A percentile compares a stretch with the other conserved stretches of the same genome.
Conservation (phyloP, 257 asterid species). For the Voacanga thouarsii region DNA sequence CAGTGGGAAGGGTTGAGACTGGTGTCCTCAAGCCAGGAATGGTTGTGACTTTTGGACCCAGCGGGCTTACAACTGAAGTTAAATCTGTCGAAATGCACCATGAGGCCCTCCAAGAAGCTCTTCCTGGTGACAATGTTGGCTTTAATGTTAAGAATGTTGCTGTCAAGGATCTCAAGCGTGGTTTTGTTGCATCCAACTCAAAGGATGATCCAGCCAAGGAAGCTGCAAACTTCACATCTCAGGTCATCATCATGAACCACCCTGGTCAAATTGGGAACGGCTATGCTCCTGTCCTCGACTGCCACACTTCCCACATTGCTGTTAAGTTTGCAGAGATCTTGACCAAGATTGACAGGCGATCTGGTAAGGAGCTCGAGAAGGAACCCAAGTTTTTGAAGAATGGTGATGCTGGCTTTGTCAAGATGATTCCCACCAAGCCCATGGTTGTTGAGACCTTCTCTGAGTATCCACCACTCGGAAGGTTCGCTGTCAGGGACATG, state of each 20-base stretch:
- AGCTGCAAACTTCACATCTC: conserved; percentile 31
- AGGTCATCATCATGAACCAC: conserved; percentile 67
- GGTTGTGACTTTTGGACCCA: conserved; percentile 31
- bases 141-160: conserved; percentile 63
- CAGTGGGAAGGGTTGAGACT: conserved; percentile 34
- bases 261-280: conserved; percentile 70
- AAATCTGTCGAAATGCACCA: conserved; percentile 53
- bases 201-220: conserved; percentile 46
- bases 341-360: conserved; percentile 32
- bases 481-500: conserved; percentile 41
- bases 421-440: conserved; percentile 37
- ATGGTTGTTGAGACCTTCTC: conserved; percentile 39
- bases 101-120: conserved; percentile 41
- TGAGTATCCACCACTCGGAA: conserved; percentile 31
- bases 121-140: conserved; percentile 48
- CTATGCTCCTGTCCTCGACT: conserved; percentile 64
- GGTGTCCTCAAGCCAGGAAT: conserved; percentile 34
- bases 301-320: conserved; percentile 68
- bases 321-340: conserved; percentile 55
- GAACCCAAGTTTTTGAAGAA: conserved; percentile 66
- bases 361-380: conserved; percentile 58
- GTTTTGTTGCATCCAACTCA: conserved; percentile 48
- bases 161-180: conserved; percentile 36
- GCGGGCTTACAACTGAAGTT: conserved; percentile 33
- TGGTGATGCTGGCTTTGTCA: conserved; percentile 35